These are phyloP conservation scores for Leishmania gerbilli DNA, from an alignment of 208 protist species.

Conservation along the genomic window DNA sequence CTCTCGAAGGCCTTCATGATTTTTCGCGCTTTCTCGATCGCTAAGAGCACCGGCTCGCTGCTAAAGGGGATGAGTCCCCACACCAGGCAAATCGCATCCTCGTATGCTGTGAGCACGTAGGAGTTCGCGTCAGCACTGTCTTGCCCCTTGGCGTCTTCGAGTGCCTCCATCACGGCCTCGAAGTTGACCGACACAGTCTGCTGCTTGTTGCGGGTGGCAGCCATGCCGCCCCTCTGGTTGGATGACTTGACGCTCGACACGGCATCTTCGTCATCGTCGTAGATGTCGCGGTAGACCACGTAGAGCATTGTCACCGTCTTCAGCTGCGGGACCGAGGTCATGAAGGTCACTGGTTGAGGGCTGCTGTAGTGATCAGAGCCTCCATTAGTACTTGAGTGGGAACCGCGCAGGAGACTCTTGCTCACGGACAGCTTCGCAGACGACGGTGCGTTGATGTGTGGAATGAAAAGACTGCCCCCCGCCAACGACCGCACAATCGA, in stretches of 20 bases:
- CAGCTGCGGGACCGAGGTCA: constrained; percentile 41
- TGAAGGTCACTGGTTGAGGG: neutral
- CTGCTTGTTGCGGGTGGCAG: constrained; percentile 22
- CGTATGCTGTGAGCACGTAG: constrained; percentile 56
- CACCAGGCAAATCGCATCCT: constrained; percentile 62
- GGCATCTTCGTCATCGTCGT: constrained; percentile 9
- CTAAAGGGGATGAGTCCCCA: constrained; percentile 70
- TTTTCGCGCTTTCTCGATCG: constrained; percentile 51
- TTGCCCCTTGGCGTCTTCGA: constrained; percentile 41
- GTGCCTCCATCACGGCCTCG: constrained; percentile 50
- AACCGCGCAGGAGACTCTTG: constrained; percentile 12
- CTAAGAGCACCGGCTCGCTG: constrained; percentile 60
- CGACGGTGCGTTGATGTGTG: constrained; percentile 8
- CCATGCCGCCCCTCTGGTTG: constrained; percentile 11
- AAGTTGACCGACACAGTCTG: constrained; percentile 42
- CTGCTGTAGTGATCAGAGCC: neutral
- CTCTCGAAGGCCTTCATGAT: constrained; percentile 51
- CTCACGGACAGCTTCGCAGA: constrained; percentile 9
- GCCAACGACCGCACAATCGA: constrained; percentile 48
- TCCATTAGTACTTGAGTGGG: constrained; percentile 7
- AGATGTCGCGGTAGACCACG: constrained; percentile 63
- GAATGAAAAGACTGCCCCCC: constrained; percentile 30
- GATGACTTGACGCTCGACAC: no score
- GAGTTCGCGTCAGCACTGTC: constrained; percentile 44
- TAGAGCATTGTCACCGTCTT: constrained; percentile 74